Percentiles rank a stretch among this genome's conserved stretches.
Conservation (phyloP, 2,329 filamentous ascomycete genomes). For the Aspergillus sp. region DNA sequence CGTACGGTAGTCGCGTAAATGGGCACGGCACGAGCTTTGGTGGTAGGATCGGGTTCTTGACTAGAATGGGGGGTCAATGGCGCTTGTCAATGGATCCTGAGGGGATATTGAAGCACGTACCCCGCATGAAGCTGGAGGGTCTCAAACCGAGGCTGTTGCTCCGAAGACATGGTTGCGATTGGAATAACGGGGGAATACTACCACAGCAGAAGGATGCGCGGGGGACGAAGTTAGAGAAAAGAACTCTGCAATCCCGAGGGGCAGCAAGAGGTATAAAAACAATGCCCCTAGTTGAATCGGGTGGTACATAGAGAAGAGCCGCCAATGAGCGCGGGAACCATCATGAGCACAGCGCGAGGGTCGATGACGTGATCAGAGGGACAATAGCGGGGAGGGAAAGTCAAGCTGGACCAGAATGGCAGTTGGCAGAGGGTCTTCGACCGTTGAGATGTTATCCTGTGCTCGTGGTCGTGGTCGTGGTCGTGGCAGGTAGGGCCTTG, state of each 20-base stretch:
- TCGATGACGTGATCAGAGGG: neutral
- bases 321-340: no score
- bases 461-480: no score
- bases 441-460: no score
- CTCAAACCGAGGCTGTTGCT: conserved; percentile 55
- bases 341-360: no score
- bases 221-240: neutral
- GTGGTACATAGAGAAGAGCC: no score
- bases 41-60: conserved; percentile 69
- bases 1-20: conserved; percentile 84
- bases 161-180: conserved; percentile 23
- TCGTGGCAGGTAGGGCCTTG: no score
- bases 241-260: neutral
- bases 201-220: neutral
- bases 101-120: conserved; percentile 38
- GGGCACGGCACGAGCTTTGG: conserved; percentile 82
- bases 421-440: no score
- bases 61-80: conserved; percentile 38
- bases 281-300: no score
- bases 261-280: neutral
- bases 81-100: neutral
- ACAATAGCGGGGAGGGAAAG: neutral
- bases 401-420: neutral
- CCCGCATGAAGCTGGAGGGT: conserved; percentile 80
- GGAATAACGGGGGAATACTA: neutral